Conservation (phyloP, 2,329 filamentous ascomycete species). For the Raffaelea deltoideospora region DNA sequence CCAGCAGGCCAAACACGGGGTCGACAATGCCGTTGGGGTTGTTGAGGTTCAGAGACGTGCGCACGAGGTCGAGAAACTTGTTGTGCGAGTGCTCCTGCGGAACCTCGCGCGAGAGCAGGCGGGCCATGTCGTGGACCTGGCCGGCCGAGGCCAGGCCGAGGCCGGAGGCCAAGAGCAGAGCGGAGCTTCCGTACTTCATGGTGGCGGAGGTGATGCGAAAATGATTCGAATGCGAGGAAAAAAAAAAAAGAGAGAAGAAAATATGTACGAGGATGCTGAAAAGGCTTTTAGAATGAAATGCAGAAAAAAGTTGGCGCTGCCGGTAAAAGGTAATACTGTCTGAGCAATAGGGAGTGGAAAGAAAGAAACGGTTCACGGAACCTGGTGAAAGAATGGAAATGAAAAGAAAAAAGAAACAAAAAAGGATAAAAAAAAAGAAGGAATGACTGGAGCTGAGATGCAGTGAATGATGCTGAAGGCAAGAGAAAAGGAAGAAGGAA, state of each 20-base stretch:
- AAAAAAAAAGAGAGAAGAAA: not conserved
- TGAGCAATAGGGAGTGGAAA: conserved; percentile 6
- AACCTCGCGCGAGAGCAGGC: conserved; percentile 27
- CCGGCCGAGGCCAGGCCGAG: conserved; percentile 8
- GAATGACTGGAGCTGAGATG: no score
- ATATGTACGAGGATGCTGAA: not conserved
- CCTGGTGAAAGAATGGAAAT: conserved; percentile 5
- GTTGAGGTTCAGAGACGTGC: conserved; percentile 23
- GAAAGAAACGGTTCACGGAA: conserved; percentile 11
- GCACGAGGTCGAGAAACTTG: conserved; percentile 23
- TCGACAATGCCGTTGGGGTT: conserved; percentile 33
- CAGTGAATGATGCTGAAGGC: no score
- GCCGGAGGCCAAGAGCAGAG: conserved; percentile 1
- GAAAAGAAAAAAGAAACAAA: conserved; percentile 2
- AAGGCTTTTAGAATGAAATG: not conserved
- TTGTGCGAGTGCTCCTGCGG: conserved; percentile 37
- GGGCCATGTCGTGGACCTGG: not conserved
- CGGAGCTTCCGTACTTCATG: conserved; percentile 9
- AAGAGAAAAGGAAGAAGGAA: no score
- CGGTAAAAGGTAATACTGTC: no score
- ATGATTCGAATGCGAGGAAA: conserved; percentile 1
- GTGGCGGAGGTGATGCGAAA: conserved; percentile 3
- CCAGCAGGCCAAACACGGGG: conserved; percentile 33
- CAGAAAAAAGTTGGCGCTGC: no score
- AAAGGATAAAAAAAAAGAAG: not conserved